Evolutionary conservation across 1,284 basidiomycete genomes (phyloP).

Genomic region (Takashimella koratensis): DNA sequence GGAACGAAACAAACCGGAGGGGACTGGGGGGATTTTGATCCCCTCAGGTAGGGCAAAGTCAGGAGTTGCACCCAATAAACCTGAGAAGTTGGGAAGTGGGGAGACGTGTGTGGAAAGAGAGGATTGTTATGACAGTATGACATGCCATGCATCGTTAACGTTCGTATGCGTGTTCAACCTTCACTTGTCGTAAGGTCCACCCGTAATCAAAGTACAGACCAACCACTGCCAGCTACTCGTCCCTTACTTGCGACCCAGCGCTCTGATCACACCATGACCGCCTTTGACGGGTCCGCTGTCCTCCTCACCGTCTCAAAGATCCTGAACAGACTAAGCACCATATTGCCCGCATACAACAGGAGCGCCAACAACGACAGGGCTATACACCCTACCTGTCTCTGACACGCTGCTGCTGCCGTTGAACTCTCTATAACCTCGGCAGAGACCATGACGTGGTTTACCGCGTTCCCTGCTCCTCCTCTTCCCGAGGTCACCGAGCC

Average conservation of each 20-base stretch:
- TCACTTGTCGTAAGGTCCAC: no score
- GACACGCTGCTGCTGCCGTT: conserved; percentile 38
- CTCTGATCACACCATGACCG: conserved; percentile 12
- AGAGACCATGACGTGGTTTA: conserved; percentile 17
- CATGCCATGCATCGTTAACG: no score
- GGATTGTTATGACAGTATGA: no score
- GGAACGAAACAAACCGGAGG: conserved; percentile 9
- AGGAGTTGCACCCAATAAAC: no score
- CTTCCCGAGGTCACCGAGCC: background rate
- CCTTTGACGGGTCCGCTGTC: conserved; percentile 28
- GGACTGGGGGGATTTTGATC: conserved; percentile 19
- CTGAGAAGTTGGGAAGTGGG: no score
- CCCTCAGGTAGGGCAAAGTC: background rate
- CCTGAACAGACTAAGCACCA: conserved; percentile 51
- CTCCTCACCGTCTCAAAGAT: conserved; percentile 52
- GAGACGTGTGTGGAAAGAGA: no score
- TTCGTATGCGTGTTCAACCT: no score
- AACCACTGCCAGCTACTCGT: no score
- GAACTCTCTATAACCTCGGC: conserved; percentile 12
- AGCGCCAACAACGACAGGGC: conserved; percentile 40
- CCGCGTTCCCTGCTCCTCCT: no score
- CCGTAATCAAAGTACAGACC: no score
- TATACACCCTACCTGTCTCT: conserved; percentile 47
- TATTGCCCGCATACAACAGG: conserved; percentile 48
- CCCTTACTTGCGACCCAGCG: background rate